A percentile compares a stretch with the other conserved stretches of the same genome.
These are phyloP conservation scores for Hawksworthiomyces lignivorus DNA, from an alignment of 2,329 filamentous ascomycete species.

Conservation along the genomic window DNA sequence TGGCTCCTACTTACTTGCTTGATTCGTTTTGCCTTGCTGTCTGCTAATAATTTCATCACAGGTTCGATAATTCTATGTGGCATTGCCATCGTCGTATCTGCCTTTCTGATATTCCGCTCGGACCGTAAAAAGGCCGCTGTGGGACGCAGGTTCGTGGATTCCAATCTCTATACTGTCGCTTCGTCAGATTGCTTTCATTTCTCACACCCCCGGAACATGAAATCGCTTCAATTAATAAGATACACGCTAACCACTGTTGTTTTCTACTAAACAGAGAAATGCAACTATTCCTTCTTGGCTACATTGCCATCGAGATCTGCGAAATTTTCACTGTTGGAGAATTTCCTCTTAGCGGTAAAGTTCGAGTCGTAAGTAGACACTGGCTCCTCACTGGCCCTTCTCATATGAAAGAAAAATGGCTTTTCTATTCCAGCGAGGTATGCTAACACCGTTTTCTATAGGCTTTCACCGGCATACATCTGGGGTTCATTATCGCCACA, in stretches of 20 bases:
- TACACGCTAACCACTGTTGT: no score
- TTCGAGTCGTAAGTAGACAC: constrained; percentile 57
- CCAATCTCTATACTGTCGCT: constrained; percentile 2
- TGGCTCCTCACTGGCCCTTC: constrained; percentile 1
- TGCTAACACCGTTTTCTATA: constrained; percentile 27
- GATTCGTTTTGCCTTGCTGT: not conserved
- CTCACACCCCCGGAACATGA: no score
- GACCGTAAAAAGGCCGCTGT: constrained; percentile 90
- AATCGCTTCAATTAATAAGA: no score
- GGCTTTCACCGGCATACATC: constrained; percentile 84
- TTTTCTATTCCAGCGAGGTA: no score
- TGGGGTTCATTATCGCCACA: constrained; percentile 81
- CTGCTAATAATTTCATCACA: constrained; percentile 27
- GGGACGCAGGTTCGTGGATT: constrained; percentile 65
- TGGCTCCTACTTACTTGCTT: no score
- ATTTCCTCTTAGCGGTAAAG: constrained; percentile 65
- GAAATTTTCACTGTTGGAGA: constrained; percentile 94
- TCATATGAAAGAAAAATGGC: constrained; percentile 7
- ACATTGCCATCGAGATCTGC: constrained; percentile 81
- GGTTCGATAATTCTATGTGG: constrained; percentile 82
- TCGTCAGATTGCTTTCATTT: no score
- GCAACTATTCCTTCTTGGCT: constrained; percentile 84
- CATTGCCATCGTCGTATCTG: constrained; percentile 62
- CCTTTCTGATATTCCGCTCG: constrained; percentile 67
- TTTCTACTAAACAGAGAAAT: constrained; percentile 67